phyloP scores from a whole-genome alignment of 2,329 filamentous ascomycete genomes.

The Microdochium bolleyi region DNA sequence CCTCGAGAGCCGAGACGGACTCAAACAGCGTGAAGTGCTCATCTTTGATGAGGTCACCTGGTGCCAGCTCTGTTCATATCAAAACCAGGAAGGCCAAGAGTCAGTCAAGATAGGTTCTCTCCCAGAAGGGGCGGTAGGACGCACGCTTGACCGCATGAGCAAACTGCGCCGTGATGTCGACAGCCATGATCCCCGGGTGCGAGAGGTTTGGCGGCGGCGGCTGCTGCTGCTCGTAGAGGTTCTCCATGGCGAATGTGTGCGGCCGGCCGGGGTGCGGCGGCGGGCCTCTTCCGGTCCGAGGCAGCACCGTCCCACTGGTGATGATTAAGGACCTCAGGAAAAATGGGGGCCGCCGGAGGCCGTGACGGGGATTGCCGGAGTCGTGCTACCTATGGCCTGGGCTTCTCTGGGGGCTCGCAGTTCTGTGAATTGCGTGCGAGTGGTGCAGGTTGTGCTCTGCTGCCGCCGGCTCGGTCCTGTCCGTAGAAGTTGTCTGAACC shows the following conservation, averaged over 20 bases:
- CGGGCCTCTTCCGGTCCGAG: background rate
- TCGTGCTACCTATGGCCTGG: background rate
- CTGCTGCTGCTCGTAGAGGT: slow-evolving; percentile 10
- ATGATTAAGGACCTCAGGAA: background rate
- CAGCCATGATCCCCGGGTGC: slow-evolving; percentile 42
- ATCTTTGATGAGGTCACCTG: slow-evolving; percentile 89
- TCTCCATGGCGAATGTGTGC: slow-evolving; percentile 13
- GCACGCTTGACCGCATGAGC: slow-evolving; percentile 42
- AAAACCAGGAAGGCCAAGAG: slow-evolving; percentile 12
- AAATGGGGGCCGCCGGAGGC: slow-evolving; percentile 1
- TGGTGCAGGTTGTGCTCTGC: background rate
- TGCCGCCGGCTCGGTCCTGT: too few species aligned
- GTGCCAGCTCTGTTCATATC: slow-evolving; percentile 51
- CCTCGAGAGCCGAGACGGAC: slow-evolving; percentile 80
- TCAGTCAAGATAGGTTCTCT: background rate
- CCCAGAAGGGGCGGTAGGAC: slow-evolving; percentile 10
- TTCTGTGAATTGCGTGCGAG: background rate
- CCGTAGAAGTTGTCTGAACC: too few species aligned
- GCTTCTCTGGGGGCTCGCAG: background rate
- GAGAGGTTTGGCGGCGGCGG: slow-evolving; percentile 31
- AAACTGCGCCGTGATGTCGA: slow-evolving; percentile 53
- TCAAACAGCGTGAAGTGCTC: slow-evolving; percentile 90
- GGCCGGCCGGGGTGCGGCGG: background rate
- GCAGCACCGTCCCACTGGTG: background rate
- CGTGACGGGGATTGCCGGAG: background rate